phyloP scores from a whole-genome alignment of 495 filamentous ascomycete genomes.

The Baudoinia panamericana region DNA sequence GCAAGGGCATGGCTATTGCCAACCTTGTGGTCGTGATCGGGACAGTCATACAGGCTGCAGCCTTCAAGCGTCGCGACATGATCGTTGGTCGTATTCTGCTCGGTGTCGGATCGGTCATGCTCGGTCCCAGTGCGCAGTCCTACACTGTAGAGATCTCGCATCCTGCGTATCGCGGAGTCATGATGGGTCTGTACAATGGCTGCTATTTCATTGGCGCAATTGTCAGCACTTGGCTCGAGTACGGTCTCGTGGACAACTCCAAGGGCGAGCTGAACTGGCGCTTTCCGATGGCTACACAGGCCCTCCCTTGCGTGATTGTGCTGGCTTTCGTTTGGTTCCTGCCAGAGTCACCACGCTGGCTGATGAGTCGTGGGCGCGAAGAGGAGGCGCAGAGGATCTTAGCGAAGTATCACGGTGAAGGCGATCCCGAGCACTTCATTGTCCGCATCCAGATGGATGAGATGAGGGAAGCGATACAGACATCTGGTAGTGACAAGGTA shows the following conservation, averaged over 20 bases:
- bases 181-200: slow-evolving; percentile 4
- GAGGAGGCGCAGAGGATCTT: slow-evolving; percentile 41
- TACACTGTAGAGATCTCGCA: slow-evolving; percentile 24
- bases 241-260: not conserved
- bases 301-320: slow-evolving; percentile 45
- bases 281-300: slow-evolving; percentile 59
- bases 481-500: not conserved
- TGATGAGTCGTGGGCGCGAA: slow-evolving; percentile 14
- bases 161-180: slow-evolving; percentile 20
- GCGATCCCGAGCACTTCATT: not conserved
- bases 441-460: slow-evolving; percentile 1
- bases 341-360: slow-evolving; percentile 21
- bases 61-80: slow-evolving; percentile 46
- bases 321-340: slow-evolving; percentile 14
- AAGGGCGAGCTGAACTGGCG: slow-evolving; percentile 18
- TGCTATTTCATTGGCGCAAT: slow-evolving; percentile 8
- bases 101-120: slow-evolving; percentile 42
- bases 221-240: slow-evolving; percentile 3
- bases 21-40: slow-evolving; percentile 54
- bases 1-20: not conserved
- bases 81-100: slow-evolving; percentile 53
- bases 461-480: slow-evolving; percentile 1
- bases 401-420: slow-evolving; percentile 8
- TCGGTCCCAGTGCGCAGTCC: slow-evolving; percentile 31
- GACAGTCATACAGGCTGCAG: slow-evolving; percentile 49